Evolutionary conservation across 108 stramenopile species (phyloP).

Genomic region (Phaeodactylum tricornutum): DNA sequence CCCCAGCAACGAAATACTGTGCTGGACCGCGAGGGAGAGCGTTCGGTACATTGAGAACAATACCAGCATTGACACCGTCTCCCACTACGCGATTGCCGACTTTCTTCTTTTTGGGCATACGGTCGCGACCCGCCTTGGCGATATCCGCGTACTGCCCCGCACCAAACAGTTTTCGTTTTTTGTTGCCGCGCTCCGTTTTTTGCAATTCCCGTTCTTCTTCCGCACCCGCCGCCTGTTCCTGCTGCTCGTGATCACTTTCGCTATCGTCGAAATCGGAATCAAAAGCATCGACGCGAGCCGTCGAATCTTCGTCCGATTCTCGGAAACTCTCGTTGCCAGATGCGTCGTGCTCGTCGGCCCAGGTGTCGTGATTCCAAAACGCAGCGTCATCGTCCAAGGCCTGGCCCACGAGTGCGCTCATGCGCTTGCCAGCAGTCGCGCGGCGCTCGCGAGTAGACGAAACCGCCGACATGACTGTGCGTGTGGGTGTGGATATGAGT

Average conservation of each 20-base stretch:
- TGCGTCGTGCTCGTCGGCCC: conserved; percentile 60
- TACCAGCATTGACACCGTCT: conserved; percentile 63
- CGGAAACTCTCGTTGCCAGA: conserved; percentile 62
- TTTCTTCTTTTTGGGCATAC: conserved; percentile 28
- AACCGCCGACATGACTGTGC: too few species aligned
- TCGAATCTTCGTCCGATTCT: conserved; percentile 69
- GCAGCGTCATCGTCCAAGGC: conserved; percentile 72
- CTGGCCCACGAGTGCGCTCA: conserved; percentile 57
- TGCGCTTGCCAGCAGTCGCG: conserved; percentile 71
- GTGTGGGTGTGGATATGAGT: too few species aligned
- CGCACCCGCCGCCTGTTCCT: conserved; percentile 38
- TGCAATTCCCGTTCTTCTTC: conserved; percentile 39
- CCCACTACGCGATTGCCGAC: conserved; percentile 36
- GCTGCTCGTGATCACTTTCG: conserved; percentile 58
- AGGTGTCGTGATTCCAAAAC: conserved; percentile 84
- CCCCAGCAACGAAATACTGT: too few species aligned
- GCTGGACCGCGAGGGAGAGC: background rate
- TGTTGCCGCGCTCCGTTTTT: conserved; percentile 29
- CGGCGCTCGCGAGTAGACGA: conserved; percentile 40
- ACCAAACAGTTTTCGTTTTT: conserved; percentile 11
- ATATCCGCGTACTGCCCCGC: conserved; percentile 19
- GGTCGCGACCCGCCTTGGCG: conserved; percentile 31
- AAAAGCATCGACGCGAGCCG: conserved; percentile 50
- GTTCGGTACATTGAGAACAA: conserved; percentile 66
- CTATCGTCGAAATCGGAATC: conserved; percentile 85